Evolutionary conservation across 768 basidiomycete species (phyloP), one percentile per base, ranked within the genome.

Genomic region (Hygrophorus pudorinus): DNA sequence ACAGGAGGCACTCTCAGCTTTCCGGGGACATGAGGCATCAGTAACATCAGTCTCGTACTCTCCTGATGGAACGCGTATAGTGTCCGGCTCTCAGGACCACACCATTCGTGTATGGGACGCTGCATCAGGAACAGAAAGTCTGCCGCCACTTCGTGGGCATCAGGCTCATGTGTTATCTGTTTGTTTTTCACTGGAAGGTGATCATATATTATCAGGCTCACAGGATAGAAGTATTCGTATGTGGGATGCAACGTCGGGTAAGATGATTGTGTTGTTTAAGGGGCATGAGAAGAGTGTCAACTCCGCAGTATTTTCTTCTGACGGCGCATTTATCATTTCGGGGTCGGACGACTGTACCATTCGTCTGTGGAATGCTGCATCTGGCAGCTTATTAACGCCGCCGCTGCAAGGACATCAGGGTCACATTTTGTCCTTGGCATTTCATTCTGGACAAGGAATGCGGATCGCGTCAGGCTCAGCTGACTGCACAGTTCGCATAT

Each of bases 281-380:
- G 59, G 54, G 1, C 51, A 54, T 27, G 38, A 16, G 7, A 43
- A 33, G 18, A 4, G 5, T 2, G 41, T 55, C n/a, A 13, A 3
- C 7, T 50, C 42, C 3, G 46, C 54, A 7, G 48, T 48, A n/a
- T 56, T 41, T 40, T 54, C 50, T 11, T 48, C 54, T 3, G 41
- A 52, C 45, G 51, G 48, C 5, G 12, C 27, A 4, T 17, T 35
- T n/a, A 33, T 56, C 24, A 49, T 45, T 11, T 54, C 53, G 5
- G 53, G 53, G 3, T 53, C 53, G 1, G 7, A 33, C 11, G 52
- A 55, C 35, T 14, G 33, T 14, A 50, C 48, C 2, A 35, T 56
- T 11, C 37, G 50, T 8, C 14, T 56, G 5, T 56, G 56, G 55
- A 48, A 53, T 42, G 41, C 32, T 8, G 27, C 38, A 24, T 46